These are phyloP conservation scores for Candida stauntonica DNA, from an alignment of 805 yeast genomes.

Conservation along the genomic window DNA sequence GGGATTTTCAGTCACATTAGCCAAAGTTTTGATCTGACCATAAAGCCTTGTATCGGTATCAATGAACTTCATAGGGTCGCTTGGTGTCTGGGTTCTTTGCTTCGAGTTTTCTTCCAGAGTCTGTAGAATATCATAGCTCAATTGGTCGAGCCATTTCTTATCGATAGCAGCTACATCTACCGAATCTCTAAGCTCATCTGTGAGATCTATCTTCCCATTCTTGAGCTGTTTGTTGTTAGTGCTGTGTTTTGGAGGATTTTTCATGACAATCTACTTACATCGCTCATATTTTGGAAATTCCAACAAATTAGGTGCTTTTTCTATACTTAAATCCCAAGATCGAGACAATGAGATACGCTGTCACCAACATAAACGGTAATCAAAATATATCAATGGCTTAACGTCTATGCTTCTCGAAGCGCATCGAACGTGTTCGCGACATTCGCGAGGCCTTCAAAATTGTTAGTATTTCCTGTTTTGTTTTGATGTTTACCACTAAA, in stretches of 20 bases:
- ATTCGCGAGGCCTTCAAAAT: not conserved
- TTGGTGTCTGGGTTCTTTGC: constrained; percentile 9
- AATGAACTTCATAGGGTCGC: constrained; percentile 19
- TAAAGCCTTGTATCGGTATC: constrained; percentile 18
- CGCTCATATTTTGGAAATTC: not conserved
- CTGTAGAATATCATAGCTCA: constrained; percentile 3
- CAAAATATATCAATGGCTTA: no score
- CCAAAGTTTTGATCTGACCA: constrained; percentile 15
- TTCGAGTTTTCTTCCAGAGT: constrained; percentile 8
- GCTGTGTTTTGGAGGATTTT: not conserved
- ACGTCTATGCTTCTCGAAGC: not conserved
- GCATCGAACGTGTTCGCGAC: not conserved
- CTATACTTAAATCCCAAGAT: no score
- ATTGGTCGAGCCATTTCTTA: constrained; percentile 14
- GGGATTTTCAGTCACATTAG: constrained; percentile 16
- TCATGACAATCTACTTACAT: not conserved
- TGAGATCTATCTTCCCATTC: constrained; percentile 8
- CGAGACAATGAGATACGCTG: no score
- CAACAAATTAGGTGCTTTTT: no score
- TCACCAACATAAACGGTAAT: no score
- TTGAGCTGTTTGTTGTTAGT: constrained; percentile 8
- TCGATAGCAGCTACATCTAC: no score
- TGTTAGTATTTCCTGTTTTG: no score
- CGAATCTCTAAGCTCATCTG: no score
- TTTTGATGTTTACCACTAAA: no score